Percentiles rank a stretch among this genome's conserved stretches.
These are phyloP conservation scores for Clathrus columnatus DNA, from an alignment of 768 basidiomycete species.

Conservation along the genomic window DNA sequence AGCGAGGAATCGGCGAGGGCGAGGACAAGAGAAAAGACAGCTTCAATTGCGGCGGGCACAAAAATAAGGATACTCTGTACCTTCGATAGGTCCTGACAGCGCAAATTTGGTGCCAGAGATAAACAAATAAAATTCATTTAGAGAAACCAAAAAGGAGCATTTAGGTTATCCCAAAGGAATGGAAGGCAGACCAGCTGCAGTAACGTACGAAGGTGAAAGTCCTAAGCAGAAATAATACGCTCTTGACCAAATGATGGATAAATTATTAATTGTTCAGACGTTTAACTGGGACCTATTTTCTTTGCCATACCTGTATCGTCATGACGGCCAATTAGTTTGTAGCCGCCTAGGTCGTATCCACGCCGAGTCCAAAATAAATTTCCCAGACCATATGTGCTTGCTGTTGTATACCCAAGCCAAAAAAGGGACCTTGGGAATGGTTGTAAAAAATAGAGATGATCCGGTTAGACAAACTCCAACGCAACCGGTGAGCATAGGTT, in stretches of 20 bases:
- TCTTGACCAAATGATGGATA: background rate
- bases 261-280: too few relatives aligned
- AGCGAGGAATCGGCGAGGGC: constrained; percentile 30
- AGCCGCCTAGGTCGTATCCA: background rate
- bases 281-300: too few relatives aligned
- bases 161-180: background rate
- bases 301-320: too few relatives aligned
- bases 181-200: constrained; percentile 11
- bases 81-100: constrained; percentile 47
- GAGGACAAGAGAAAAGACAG: constrained; percentile 48
- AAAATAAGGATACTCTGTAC: constrained; percentile 43
- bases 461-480: too few relatives aligned
- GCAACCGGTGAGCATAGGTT: too few relatives aligned
- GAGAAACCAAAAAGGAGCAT: constrained; percentile 1
- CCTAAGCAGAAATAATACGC: background rate
- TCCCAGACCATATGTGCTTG: too few relatives aligned
- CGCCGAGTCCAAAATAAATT: too few relatives aligned
- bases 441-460: too few relatives aligned
- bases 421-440: too few relatives aligned
- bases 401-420: too few relatives aligned
- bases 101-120: constrained; percentile 61
- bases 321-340: background rate
- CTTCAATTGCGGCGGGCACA: constrained; percentile 56
- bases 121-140: constrained; percentile 55
- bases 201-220: background rate